Evolutionary conservation across 2,329 filamentous ascomycete species (phyloP).

Genomic region (Sphaerulina vaccinii): DNA sequence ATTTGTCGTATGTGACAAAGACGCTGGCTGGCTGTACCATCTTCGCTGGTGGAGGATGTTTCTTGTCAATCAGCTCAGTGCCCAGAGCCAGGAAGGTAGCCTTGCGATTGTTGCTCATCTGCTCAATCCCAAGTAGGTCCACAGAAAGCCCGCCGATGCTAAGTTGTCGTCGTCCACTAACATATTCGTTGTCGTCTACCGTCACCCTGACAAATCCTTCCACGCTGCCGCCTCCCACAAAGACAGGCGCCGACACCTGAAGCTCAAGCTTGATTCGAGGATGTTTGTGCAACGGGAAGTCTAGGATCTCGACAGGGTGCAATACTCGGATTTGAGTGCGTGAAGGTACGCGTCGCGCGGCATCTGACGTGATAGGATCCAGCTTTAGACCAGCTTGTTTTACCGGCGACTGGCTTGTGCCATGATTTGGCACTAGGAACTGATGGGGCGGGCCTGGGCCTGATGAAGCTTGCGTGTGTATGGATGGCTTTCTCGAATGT

Average conservation of each 20-base stretch:
- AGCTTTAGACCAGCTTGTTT: conserved; percentile 43
- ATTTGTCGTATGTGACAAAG: conserved; percentile 40
- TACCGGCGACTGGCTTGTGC: conserved; percentile 50
- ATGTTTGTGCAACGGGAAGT: conserved; percentile 51
- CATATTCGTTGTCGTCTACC: conserved; percentile 49
- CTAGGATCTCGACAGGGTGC: conserved; percentile 50
- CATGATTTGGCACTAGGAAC: conserved; percentile 44
- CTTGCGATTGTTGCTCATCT: conserved; percentile 47
- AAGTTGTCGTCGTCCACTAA: conserved; percentile 45
- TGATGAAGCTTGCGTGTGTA: conserved; percentile 16
- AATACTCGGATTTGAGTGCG: conserved; percentile 51
- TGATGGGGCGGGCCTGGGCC: conserved; percentile 11
- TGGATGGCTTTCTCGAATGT: conserved; percentile 25
- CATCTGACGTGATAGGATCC: conserved; percentile 46
- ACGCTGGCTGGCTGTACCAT: conserved; percentile 49
- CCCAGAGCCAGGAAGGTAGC: conserved; percentile 53
- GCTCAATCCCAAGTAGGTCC: conserved; percentile 54
- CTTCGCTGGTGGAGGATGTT: conserved; percentile 51
- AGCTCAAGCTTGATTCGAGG: conserved; percentile 50
- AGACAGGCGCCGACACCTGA: conserved; percentile 52
- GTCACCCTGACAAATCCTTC: conserved; percentile 52
- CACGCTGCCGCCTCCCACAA: conserved; percentile 56
- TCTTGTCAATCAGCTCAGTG: conserved; percentile 51
- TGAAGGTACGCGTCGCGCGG: conserved; percentile 45
- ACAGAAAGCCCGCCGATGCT: conserved; percentile 52